Evolutionary conservation across 1,139 yeast genomes (phyloP).

Genomic region (Tardiomyces depauwii): DNA sequence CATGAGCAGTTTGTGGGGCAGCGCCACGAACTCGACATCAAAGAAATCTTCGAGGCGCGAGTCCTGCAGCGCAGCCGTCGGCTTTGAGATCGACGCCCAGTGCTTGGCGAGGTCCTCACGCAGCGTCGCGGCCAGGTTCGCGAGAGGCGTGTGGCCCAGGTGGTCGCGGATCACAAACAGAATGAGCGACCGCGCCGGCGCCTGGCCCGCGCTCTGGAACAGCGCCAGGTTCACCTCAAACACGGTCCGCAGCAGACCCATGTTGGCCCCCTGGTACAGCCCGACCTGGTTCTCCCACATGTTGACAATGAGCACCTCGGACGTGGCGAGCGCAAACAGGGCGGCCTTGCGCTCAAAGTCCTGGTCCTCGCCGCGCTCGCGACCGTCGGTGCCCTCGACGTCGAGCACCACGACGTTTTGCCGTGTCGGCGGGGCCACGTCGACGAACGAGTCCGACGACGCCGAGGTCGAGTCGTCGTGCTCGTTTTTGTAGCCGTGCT

Average conservation of each 20-base stretch:
- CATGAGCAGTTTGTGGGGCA: conserved; percentile 79
- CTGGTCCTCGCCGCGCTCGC: conserved; percentile 97
- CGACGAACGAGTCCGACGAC: conserved; percentile 10
- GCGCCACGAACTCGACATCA: conserved; percentile 69
- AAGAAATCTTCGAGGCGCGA: conserved; percentile 64
- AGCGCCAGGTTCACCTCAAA: conserved; percentile 87
- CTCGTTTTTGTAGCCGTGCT: conserved; percentile 6
- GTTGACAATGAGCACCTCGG: conserved; percentile 82
- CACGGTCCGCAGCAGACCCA: conserved; percentile 91
- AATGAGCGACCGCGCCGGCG: conserved; percentile 50
- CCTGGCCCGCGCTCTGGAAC: conserved; percentile 37
- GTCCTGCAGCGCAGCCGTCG: conserved; percentile 34
- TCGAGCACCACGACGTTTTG: conserved; percentile 65
- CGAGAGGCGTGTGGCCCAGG: conserved; percentile 76
- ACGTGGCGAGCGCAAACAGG: conserved; percentile 82
- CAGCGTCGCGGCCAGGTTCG: conserved; percentile 57
- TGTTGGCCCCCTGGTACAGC: conserved; percentile 91
- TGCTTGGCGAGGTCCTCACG: conserved; percentile 59
- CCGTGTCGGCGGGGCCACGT: conserved; percentile 1
- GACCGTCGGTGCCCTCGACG: conserved; percentile 97
- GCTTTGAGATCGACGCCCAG: conserved; percentile 73
- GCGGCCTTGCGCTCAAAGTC: conserved; percentile 97
- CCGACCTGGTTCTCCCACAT: conserved; percentile 98
- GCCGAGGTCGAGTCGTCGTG: conserved; percentile 6
- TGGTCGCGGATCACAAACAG: conserved; percentile 89